Evolutionary conservation across 2,329 filamentous ascomycete genomes (phyloP).

Genomic region (Dactylellina leptospora): DNA sequence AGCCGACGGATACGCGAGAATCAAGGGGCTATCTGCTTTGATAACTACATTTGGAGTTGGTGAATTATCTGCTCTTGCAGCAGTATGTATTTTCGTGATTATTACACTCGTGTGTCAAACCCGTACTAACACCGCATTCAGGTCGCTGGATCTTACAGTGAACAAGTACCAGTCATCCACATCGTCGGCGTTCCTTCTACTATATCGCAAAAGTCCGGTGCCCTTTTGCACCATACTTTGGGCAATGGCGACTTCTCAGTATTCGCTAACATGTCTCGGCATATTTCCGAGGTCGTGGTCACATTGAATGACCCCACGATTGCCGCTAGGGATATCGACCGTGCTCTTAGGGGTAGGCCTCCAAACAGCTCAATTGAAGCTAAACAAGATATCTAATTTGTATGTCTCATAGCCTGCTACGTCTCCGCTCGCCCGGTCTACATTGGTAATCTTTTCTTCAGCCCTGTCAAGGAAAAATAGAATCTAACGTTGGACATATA

Average conservation of each 20-base stretch:
- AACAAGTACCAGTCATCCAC: slow-evolving; percentile 74
- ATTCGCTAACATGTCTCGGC: slow-evolving; percentile 78
- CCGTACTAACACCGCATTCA: slow-evolving; percentile 5
- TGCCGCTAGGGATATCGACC: slow-evolving; percentile 78
- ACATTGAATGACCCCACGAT: slow-evolving; percentile 75
- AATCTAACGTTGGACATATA: not conserved
- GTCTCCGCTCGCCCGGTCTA: slow-evolving; percentile 80
- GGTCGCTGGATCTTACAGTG: slow-evolving; percentile 76
- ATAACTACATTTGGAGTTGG: slow-evolving; percentile 79
- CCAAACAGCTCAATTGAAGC: not conserved
- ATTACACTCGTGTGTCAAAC: not conserved
- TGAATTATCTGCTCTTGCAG: slow-evolving; percentile 77
- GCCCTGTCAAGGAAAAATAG: not conserved
- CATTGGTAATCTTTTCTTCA: slow-evolving; percentile 62
- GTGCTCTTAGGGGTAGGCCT: slow-evolving; percentile 72
- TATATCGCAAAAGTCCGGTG: slow-evolving; percentile 63
- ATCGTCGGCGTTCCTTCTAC: slow-evolving; percentile 69
- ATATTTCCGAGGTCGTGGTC: slow-evolving; percentile 75
- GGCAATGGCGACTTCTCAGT: slow-evolving; percentile 83
- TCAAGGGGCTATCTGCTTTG: slow-evolving; percentile 75
- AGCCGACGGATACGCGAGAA: slow-evolving; percentile 79
- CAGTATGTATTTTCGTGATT: slow-evolving; percentile 58
- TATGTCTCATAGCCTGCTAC: slow-evolving; percentile 63
- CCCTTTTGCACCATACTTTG: slow-evolving; percentile 73
- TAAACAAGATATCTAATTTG: not conserved